These are phyloP conservation scores for Magnaporthales sp. DNA, from an alignment of 2,329 filamentous ascomycete genomes.

Conservation along the genomic window DNA sequence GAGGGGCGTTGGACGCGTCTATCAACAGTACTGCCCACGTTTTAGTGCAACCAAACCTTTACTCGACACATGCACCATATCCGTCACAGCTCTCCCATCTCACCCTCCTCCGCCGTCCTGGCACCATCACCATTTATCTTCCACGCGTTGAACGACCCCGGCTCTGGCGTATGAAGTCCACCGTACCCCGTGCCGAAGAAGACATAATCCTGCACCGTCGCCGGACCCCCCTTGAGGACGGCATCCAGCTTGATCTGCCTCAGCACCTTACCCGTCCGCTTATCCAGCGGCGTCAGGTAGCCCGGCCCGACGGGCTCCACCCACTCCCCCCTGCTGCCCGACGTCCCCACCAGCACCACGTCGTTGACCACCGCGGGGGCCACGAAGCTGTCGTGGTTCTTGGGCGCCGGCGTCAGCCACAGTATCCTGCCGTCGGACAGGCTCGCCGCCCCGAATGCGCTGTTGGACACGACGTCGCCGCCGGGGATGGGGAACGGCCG, in stretches of 20 bases:
- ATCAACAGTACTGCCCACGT: too few relatives aligned
- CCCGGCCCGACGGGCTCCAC: conserved; percentile 1
- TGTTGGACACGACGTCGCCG: conserved; percentile 7
- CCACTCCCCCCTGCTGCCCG: not conserved
- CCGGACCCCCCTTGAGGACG: conserved; percentile 8
- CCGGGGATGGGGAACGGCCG: conserved; percentile 7
- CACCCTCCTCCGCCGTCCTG: not conserved
- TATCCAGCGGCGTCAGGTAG: conserved; percentile 6
- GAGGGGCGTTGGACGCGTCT: too few relatives aligned
- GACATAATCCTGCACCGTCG: conserved; percentile 9
- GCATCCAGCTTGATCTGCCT: conserved; percentile 6
- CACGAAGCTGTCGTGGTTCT: conserved; percentile 4
- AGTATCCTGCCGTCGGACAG: conserved; percentile 11
- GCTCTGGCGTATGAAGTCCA: not conserved
- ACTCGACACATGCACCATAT: too few relatives aligned
- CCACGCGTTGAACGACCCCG: not conserved
- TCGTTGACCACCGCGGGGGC: conserved; percentile 12
- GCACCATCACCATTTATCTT: not conserved
- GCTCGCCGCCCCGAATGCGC: conserved; percentile 10
- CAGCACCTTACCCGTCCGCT: conserved; percentile 8
- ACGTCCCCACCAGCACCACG: conserved; percentile 9
- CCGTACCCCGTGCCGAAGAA: conserved; percentile 12
- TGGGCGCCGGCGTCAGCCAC: conserved; percentile 10
- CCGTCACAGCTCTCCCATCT: not conserved
- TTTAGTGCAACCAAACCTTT: too few relatives aligned